These are phyloP conservation scores for Centrapalus pauciflorus DNA, from an alignment of 129 eudicot genomes.

Conservation along the genomic window DNA sequence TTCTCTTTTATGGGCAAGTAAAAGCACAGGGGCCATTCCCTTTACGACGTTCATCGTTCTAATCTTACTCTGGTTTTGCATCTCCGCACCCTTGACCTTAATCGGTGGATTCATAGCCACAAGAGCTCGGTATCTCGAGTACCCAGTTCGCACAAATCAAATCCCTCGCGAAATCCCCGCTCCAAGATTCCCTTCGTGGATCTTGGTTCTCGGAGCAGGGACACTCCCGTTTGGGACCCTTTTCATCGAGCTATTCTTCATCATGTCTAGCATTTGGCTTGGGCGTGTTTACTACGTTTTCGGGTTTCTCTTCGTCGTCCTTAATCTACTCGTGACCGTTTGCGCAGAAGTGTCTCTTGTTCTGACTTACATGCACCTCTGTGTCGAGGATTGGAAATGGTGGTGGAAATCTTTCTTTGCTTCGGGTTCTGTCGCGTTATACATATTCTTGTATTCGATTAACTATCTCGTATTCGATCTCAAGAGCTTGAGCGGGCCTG, in stretches of 20 bases:
- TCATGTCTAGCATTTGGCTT: slow-evolving; percentile 41
- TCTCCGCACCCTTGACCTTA: slow-evolving; percentile 30
- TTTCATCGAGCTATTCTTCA: slow-evolving; percentile 36
- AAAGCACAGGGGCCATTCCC: slow-evolving; percentile 35
- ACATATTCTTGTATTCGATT: slow-evolving; percentile 29
- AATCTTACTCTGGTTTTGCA: slow-evolving; percentile 30
- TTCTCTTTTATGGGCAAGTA: slow-evolving; percentile 32
- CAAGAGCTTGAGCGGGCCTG: slow-evolving; percentile 32
- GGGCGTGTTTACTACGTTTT: slow-evolving; percentile 42
- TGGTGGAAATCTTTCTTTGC: slow-evolving; percentile 42
- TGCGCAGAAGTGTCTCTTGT: slow-evolving; percentile 37
- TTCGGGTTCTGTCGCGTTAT: slow-evolving; percentile 31
- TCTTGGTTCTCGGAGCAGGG: slow-evolving; percentile 32
- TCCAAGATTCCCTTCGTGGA: slow-evolving; percentile 33
- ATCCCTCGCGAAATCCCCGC: slow-evolving; percentile 37
- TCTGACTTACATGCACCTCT: slow-evolving; percentile 39
- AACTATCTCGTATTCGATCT: slow-evolving; percentile 35
- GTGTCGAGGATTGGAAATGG: slow-evolving; percentile 44
- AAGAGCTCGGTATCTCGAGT: slow-evolving; percentile 17
- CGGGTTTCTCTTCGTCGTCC: slow-evolving; percentile 32
- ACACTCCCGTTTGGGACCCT: slow-evolving; percentile 41
- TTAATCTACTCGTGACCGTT: slow-evolving; percentile 24
- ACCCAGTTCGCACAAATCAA: slow-evolving; percentile 34
- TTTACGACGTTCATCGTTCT: slow-evolving; percentile 27
- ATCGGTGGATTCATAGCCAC: slow-evolving; percentile 25